Evolutionary conservation across 768 basidiomycete genomes (phyloP).

Genomic region (Leucogyrophana mollusca): DNA sequence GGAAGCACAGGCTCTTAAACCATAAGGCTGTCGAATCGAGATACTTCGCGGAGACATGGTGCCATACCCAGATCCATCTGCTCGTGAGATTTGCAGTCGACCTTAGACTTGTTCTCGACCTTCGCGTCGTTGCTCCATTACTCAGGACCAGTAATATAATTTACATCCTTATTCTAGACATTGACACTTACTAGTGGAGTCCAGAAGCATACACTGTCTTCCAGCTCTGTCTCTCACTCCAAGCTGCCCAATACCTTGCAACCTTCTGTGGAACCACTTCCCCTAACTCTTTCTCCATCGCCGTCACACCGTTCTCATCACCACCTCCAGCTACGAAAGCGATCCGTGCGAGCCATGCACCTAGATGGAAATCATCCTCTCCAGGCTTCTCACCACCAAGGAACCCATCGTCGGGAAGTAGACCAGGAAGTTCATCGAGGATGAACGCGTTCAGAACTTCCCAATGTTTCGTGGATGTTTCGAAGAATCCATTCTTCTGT

Average conservation of each 20-base stretch:
- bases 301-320: conserved; percentile 33
- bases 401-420: conserved; percentile 44
- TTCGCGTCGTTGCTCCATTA: no score
- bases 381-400: conserved; percentile 46
- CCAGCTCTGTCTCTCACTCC: conserved; percentile 46
- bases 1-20: no score
- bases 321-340: conserved; percentile 36
- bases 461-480: conserved; percentile 37
- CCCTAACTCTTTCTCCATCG: conserved; percentile 40
- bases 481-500: conserved; percentile 38
- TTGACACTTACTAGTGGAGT: conserved; percentile 46
- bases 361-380: conserved; percentile 57
- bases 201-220: conserved; percentile 41
- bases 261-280: conserved; percentile 37
- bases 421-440: conserved; percentile 36
- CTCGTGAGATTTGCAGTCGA: no score
- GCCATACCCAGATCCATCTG: background rate
- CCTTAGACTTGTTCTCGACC: no score
- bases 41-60: conserved; percentile 3
- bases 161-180: background rate
- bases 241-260: conserved; percentile 41
- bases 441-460: conserved; percentile 35
- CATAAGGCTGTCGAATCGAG: background rate
- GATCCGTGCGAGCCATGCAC: conserved; percentile 51
- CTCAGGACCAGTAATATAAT: no score